A percentile compares a stretch with the other conserved stretches of the same genome.
phyloP scores from a whole-genome alignment of 2,329 filamentous ascomycete genomes.

The Beauveria sp. region DNA sequence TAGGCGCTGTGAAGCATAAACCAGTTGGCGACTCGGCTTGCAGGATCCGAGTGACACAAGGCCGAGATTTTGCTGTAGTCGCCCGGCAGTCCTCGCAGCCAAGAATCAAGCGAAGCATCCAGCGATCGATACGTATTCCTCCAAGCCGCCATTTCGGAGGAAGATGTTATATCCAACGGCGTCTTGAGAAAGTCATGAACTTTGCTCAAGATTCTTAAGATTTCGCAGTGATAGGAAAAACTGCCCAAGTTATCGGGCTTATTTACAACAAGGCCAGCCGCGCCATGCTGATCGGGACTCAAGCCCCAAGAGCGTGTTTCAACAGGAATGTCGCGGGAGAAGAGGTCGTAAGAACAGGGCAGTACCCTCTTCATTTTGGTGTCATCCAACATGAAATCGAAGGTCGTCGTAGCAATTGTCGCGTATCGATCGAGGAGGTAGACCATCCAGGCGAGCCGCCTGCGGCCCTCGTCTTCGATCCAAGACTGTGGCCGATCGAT shows the following conservation, averaged over 20 bases:
- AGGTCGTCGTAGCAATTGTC: constrained; percentile 32
- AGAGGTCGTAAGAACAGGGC: constrained; percentile 37
- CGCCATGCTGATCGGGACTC: constrained; percentile 19
- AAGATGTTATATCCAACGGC: constrained; percentile 31
- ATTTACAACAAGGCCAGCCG: constrained; percentile 24
- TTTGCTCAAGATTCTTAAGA: constrained; percentile 34
- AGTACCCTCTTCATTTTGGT: constrained; percentile 31
- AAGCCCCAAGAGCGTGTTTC: constrained; percentile 29
- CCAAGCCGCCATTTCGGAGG: constrained; percentile 32
- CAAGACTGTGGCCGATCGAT: constrained; percentile 32
- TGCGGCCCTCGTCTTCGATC: constrained; percentile 37
- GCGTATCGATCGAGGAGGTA: constrained; percentile 37
- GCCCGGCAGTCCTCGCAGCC: constrained; percentile 35
- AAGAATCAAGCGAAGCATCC: constrained; percentile 31
- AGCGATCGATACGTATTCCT: constrained; percentile 33
- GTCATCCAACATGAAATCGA: constrained; percentile 35
- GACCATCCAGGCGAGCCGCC: constrained; percentile 37
- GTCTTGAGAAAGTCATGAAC: constrained; percentile 35
- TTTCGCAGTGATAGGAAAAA: constrained; percentile 38
- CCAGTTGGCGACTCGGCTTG: constrained; percentile 38
- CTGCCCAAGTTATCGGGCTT: constrained; percentile 36
- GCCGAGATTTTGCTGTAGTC: constrained; percentile 39
- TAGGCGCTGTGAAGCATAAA: constrained; percentile 40
- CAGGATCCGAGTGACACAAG: constrained; percentile 36
- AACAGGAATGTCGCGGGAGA: constrained; percentile 35